A percentile compares a stretch with the other conserved stretches of the same genome.
phyloP scores from a whole-genome alignment of 78 protist genomes.

The Emiliania huxleyi region DNA sequence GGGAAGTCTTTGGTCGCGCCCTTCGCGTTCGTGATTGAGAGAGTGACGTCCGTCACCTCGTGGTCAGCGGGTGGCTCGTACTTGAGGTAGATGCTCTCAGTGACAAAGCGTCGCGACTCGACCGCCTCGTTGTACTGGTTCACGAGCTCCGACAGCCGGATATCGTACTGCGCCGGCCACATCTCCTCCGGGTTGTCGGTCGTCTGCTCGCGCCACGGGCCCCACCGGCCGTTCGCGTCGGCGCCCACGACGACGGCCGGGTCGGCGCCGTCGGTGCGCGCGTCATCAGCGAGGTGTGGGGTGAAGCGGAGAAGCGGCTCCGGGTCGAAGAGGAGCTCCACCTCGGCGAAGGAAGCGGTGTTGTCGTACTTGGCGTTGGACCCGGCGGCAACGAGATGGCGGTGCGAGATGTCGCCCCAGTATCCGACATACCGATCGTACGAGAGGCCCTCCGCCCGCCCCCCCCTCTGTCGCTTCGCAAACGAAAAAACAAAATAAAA shows the following conservation, averaged over 20 bases:
- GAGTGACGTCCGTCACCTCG: neutral
- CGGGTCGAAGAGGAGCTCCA: neutral
- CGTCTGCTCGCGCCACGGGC: neutral
- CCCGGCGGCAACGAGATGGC: neutral
- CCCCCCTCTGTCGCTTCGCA: too few species aligned
- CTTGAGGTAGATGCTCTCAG: neutral
- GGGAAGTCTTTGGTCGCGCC: neutral
- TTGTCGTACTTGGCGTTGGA: neutral
- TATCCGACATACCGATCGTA: neutral
- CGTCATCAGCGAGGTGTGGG: neutral
- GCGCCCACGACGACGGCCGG: too few species aligned
- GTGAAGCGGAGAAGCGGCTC: neutral
- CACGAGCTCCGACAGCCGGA: neutral
- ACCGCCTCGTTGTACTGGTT: neutral
- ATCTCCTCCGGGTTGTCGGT: neutral
- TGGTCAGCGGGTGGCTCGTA: neutral
- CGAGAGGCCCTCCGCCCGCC: neutral
- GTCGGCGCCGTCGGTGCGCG: neutral
- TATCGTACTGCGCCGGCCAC: neutral
- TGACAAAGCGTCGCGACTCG: neutral
- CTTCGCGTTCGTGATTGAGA: neutral
- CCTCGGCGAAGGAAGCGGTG: neutral
- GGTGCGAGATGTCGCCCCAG: neutral
- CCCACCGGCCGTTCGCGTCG: neutral
- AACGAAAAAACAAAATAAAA: too few species aligned